Evolutionary conservation across 306 rosid species (phyloP).

Genomic region (Bauhinia variegata): DNA sequence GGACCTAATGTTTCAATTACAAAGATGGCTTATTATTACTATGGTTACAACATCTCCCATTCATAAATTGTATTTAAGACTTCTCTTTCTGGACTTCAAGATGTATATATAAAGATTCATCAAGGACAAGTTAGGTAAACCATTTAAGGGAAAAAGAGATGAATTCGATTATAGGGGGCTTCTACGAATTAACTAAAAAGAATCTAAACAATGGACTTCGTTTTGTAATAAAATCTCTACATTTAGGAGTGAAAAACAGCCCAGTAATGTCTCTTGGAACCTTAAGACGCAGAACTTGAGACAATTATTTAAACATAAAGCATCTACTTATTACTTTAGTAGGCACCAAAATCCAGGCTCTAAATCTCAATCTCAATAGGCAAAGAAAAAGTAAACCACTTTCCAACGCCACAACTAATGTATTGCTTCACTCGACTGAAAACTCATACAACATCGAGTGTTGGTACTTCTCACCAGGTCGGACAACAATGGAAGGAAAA

Average conservation of each 20-base stretch:
- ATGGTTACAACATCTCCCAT: too few relatives aligned
- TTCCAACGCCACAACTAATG: slow-evolving; percentile 7
- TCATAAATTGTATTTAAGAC: too few relatives aligned
- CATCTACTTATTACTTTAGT: slow-evolving; percentile 18
- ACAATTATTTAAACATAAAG: slow-evolving; percentile 24
- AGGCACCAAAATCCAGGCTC: slow-evolving; percentile 21
- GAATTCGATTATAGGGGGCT: too few relatives aligned
- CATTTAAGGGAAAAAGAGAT: too few relatives aligned
- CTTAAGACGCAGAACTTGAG: neutral
- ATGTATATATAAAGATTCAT: too few relatives aligned
- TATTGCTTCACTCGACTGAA: slow-evolving; percentile 58
- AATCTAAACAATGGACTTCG: neutral
- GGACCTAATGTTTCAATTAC: neutral
- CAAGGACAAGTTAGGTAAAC: too few relatives aligned
- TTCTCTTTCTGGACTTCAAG: too few relatives aligned
- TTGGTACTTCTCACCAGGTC: slow-evolving; percentile 75
- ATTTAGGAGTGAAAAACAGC: slow-evolving; percentile 14
- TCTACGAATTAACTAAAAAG: neutral
- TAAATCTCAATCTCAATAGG: neutral
- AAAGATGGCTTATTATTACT: too few relatives aligned
- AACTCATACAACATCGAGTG: slow-evolving; percentile 89
- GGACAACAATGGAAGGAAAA: slow-evolving; percentile 78
- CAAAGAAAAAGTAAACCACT: slow-evolving; percentile 27
- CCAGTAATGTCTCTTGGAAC: neutral
- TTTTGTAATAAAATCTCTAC: slow-evolving; percentile 1